Percentiles rank a stretch among this genome's conserved stretches.
These are phyloP conservation scores for Claviceps maximensis DNA, from an alignment of 2,329 filamentous ascomycete genomes.

Conservation along the genomic window DNA sequence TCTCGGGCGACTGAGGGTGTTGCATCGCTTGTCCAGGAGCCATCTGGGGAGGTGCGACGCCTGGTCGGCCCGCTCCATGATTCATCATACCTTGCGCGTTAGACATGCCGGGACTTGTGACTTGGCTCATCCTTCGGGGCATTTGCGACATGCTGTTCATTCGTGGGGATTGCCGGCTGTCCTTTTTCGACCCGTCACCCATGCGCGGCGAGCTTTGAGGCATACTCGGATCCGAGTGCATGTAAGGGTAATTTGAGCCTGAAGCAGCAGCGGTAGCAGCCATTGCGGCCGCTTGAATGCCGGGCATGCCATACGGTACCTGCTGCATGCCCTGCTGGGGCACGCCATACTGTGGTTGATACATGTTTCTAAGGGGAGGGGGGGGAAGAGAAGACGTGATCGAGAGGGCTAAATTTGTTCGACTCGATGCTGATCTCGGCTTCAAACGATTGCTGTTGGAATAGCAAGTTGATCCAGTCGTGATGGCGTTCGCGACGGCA, in stretches of 20 bases:
- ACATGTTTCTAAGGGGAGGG: constrained; percentile 47
- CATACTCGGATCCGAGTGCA: constrained; percentile 56
- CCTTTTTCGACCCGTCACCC: constrained; percentile 57
- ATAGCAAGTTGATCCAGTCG: neutral
- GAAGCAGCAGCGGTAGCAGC: constrained; percentile 82
- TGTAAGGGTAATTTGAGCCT: constrained; percentile 62
- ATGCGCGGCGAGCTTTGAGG: constrained; percentile 66
- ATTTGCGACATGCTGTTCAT: constrained; percentile 51
- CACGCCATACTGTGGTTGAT: constrained; percentile 65
- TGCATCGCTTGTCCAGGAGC: constrained; percentile 51
- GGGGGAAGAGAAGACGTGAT: constrained; percentile 19
- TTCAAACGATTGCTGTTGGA: neutral
- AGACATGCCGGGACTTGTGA: constrained; percentile 60
- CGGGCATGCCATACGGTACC: constrained; percentile 57
- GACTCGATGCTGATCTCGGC: neutral
- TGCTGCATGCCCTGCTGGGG: constrained; percentile 58
- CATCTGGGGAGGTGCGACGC: constrained; percentile 45
- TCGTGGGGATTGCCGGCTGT: constrained; percentile 65
- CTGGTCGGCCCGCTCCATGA: constrained; percentile 40
- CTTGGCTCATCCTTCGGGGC: constrained; percentile 60
- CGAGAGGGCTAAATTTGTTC: constrained; percentile 15
- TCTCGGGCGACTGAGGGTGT: constrained; percentile 65
- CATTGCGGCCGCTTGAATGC: constrained; percentile 85
- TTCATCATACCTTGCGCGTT: constrained; percentile 66
- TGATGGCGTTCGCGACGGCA: neutral